phyloP scores from a whole-genome alignment of 441 rosid species.

The Bruguiera hainesii region DNA sequence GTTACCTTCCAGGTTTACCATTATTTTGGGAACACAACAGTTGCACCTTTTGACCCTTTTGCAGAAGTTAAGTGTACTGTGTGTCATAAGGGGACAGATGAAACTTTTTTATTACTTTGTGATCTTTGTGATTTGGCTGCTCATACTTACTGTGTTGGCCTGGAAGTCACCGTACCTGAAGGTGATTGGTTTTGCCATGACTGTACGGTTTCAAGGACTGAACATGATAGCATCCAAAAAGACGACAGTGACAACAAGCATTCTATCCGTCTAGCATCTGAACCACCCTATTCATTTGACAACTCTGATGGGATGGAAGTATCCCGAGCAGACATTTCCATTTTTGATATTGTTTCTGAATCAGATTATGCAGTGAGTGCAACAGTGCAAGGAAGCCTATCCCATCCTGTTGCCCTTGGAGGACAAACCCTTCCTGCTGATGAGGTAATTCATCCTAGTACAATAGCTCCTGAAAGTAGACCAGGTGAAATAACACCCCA shows the following conservation, averaged over 20 bases:
- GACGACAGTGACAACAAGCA: conserved; percentile 24
- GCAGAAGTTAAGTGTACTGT: conserved; percentile 34
- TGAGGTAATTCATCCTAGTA: background rate
- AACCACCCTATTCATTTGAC: background rate
- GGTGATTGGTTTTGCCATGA: conserved; percentile 69
- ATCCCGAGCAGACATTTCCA: conserved; percentile 21
- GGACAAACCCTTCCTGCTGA: conserved; percentile 13
- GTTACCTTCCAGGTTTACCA: conserved; percentile 33
- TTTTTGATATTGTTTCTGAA: conserved; percentile 27
- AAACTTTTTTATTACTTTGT: conserved; percentile 46
- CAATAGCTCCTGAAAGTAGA: background rate
- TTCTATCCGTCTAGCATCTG: conserved; percentile 1
- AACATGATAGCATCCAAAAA: conserved; percentile 29
- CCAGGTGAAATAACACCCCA: conserved; percentile 13
- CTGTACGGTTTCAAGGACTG: conserved; percentile 39
- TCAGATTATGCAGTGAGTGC: background rate
- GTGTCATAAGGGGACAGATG: conserved; percentile 33
- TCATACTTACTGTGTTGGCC: conserved; percentile 54
- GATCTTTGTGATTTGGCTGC: conserved; percentile 57
- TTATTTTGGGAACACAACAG: conserved; percentile 29
- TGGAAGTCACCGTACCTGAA: conserved; percentile 47
- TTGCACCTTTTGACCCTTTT: conserved; percentile 35
- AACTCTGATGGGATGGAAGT: conserved; percentile 3
- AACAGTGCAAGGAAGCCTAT: conserved; percentile 1
- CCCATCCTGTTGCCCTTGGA: conserved; percentile 6